A percentile compares a stretch with the other conserved stretches of the same genome.
phyloP scores from a whole-genome alignment of 2,329 filamentous ascomycete genomes.

The Fusarium sp. region DNA sequence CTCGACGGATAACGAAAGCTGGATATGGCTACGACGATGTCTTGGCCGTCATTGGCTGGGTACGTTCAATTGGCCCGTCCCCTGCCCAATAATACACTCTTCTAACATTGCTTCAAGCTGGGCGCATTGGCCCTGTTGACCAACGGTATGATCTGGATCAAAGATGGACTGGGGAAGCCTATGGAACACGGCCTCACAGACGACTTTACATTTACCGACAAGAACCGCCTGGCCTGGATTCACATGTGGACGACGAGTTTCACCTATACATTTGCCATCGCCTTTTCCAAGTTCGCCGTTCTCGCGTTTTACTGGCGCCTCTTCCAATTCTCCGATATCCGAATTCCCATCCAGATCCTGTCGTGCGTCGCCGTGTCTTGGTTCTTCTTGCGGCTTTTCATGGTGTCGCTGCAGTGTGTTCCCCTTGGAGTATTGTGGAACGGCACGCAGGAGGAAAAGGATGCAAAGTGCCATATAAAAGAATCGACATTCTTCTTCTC shows the following conservation, averaged over 20 bases:
- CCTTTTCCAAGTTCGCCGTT: constrained; percentile 46
- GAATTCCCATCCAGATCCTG: constrained; percentile 45
- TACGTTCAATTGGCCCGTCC: constrained; percentile 6
- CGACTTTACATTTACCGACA: constrained; percentile 24
- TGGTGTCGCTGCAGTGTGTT: constrained; percentile 50
- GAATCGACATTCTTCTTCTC: constrained; percentile 50
- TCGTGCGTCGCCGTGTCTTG: constrained; percentile 40
- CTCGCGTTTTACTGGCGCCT: constrained; percentile 48
- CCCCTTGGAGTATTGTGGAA: constrained; percentile 51
- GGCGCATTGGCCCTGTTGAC: constrained; percentile 34
- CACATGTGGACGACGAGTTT: constrained; percentile 45
- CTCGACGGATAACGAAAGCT: constrained; percentile 39
- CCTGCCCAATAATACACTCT: neutral
- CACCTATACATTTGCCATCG: constrained; percentile 45
- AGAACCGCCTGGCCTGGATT: constrained; percentile 32
- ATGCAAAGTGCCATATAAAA: constrained; percentile 46
- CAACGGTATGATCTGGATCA: constrained; percentile 34
- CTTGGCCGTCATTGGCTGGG: constrained; percentile 39
- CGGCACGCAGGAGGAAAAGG: constrained; percentile 34
- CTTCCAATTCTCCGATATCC: constrained; percentile 46
- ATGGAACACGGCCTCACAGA: constrained; percentile 32
- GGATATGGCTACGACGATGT: constrained; percentile 40
- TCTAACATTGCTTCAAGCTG: constrained; percentile 17
- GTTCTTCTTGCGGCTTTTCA: constrained; percentile 47
- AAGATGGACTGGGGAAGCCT: constrained; percentile 30